These are phyloP conservation scores for Xylaria scruposa DNA, from an alignment of 495 filamentous ascomycete genomes.

Conservation along the genomic window DNA sequence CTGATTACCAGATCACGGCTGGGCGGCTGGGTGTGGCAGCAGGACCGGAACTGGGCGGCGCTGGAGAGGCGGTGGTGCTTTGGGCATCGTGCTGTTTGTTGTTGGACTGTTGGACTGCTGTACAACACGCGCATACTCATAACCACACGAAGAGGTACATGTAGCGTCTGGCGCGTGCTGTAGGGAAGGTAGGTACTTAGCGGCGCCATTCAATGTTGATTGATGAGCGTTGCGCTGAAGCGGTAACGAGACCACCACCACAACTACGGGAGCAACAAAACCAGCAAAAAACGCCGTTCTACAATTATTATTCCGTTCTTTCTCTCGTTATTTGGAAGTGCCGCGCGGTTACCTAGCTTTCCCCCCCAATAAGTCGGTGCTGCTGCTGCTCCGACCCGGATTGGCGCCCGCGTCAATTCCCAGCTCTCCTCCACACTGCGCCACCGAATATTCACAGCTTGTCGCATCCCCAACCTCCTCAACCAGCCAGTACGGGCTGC, in stretches of 20 bases:
- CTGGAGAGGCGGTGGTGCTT: slow-evolving; percentile 20
- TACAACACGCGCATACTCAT: slow-evolving; percentile 8
- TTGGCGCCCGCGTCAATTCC: slow-evolving; percentile 18
- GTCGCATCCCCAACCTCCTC: slow-evolving; percentile 30
- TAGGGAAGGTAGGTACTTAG: not conserved
- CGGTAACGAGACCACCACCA: slow-evolving; percentile 6
- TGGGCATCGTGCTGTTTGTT: slow-evolving; percentile 18
- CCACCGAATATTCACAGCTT: slow-evolving; percentile 31
- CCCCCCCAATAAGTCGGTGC: not conserved
- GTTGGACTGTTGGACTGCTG: not conserved
- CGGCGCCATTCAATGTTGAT: not conserved
- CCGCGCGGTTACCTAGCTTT: not conserved
- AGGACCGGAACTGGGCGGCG: not conserved
- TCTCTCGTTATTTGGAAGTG: slow-evolving; percentile 1
- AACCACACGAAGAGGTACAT: not conserved
- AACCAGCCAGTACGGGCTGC: not conserved
- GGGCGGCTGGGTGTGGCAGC: slow-evolving; percentile 5
- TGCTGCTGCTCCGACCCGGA: not conserved
- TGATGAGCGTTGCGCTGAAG: slow-evolving; percentile 12
- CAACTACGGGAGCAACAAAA: not conserved
- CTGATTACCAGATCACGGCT: slow-evolving; percentile 10
- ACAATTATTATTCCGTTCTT: slow-evolving; percentile 12
- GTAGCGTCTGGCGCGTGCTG: not conserved
- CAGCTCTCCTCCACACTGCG: slow-evolving; percentile 25
- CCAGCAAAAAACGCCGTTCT: slow-evolving; percentile 3